Conservation (phyloP, 345 rosid species). For the Kandelia obovata region DNA sequence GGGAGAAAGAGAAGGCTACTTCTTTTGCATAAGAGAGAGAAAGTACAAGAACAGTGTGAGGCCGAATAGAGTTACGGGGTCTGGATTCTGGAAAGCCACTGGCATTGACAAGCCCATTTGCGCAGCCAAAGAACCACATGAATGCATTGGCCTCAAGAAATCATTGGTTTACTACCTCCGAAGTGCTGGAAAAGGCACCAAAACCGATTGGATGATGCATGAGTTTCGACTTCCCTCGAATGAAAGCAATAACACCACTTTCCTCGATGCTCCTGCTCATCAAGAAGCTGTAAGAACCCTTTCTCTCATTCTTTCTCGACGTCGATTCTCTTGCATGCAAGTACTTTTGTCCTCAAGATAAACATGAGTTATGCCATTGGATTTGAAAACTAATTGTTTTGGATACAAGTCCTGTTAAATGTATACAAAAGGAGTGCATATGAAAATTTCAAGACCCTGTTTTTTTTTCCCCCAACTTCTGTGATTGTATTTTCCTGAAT, state of each 20-base stretch:
- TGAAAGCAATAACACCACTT: slow-evolving; percentile 8
- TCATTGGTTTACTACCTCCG: slow-evolving; percentile 71
- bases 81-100: slow-evolving; percentile 90
- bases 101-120: slow-evolving; percentile 74
- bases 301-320: background rate
- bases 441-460: background rate
- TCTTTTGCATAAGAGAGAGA: slow-evolving; percentile 76
- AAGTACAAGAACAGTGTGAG: slow-evolving; percentile 76
- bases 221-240: slow-evolving; percentile 65
- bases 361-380: too few relatives aligned
- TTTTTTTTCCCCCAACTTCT: background rate
- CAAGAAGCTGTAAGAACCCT: slow-evolving; percentile 60
- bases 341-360: too few relatives aligned
- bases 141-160: slow-evolving; percentile 75
- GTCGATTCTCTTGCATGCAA: too few relatives aligned
- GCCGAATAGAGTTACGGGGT: slow-evolving; percentile 77
- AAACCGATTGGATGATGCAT: slow-evolving; percentile 98
- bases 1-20: slow-evolving; percentile 68
- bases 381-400: too few relatives aligned
- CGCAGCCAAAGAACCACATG: slow-evolving; percentile 35
- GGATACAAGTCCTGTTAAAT: too few relatives aligned
- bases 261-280: slow-evolving; percentile 11
- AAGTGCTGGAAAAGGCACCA: slow-evolving; percentile 74
- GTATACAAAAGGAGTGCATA: too few relatives aligned
- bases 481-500: too few relatives aligned